phyloP scores from a whole-genome alignment of 331 rosid genomes.

The Cydonia oblonga region DNA sequence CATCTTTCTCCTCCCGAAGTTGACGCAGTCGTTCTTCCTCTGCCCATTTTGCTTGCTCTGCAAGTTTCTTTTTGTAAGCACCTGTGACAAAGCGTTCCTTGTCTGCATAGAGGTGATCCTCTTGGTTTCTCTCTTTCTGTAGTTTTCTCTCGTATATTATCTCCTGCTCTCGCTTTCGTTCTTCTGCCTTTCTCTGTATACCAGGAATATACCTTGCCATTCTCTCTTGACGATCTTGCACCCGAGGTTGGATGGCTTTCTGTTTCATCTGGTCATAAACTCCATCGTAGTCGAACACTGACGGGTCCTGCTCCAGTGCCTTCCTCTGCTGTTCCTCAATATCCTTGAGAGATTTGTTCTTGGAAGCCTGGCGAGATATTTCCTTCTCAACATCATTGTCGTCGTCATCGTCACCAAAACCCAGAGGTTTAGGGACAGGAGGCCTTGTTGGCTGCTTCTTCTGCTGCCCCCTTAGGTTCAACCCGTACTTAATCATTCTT shows the following conservation, averaged over 20 bases:
- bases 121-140: conserved; percentile 79
- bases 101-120: conserved; percentile 70
- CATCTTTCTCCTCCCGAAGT: conserved; percentile 72
- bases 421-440: conserved; percentile 42
- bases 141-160: conserved; percentile 76
- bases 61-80: conserved; percentile 85
- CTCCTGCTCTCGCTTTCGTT: conserved; percentile 60
- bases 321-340: conserved; percentile 80
- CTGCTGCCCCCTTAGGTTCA: conserved; percentile 58
- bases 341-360: conserved; percentile 70
- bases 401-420: conserved; percentile 55
- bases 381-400: conserved; percentile 68
- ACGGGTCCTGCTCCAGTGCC: conserved; percentile 81
- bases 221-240: conserved; percentile 63
- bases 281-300: conserved; percentile 75
- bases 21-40: conserved; percentile 73
- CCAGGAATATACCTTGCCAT: conserved; percentile 53
- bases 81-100: conserved; percentile 78
- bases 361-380: conserved; percentile 73
- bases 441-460: conserved; percentile 48
- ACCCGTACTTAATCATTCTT: conserved; percentile 75
- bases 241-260: conserved; percentile 46
- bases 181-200: conserved; percentile 56
- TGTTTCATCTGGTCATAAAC: conserved; percentile 88
- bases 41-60: conserved; percentile 62